Evolutionary conservation across 2,329 filamentous ascomycete species (phyloP), one percentile per base, ranked within the genome.

Genomic region (Cladosporium sp.): DNA sequence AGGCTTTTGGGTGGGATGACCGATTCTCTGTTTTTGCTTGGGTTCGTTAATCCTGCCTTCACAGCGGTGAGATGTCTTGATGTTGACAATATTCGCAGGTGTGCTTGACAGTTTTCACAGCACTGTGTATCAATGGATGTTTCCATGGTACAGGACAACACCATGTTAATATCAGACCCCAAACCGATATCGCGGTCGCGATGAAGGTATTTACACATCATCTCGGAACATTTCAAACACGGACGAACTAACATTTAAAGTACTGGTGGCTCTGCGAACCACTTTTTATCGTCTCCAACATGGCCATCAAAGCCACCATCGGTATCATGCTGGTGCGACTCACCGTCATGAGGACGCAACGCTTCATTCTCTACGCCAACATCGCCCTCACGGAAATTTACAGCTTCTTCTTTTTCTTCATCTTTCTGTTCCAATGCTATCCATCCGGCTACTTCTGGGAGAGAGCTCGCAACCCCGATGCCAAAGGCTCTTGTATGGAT

Each of bases 121-220:
- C 70, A 4, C 77, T 76, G 34, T 61, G 77, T 58, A 65, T 75
- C 8, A 66, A 66, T 4, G 73, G 74, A 25, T 69, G 73, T 4
- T 56, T 66, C 6, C 68, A 76, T 52, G 75, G 75, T 12, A 74
- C 72, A 1, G 75, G 75, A 12, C 65, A 68, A 57, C 73, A 73
- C 58, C 63, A 71, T 47, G 61, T 60, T 56, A 66, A 74, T 1
- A 60, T 78, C 35, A 44, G 58, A 3, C 60, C 59, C 12, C 51
- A 44, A 22, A 40, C 60, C 20, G 65, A 65, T 17, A 47, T 61
- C 17, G 17, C 32, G 6, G 57, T 45, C 15, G 66, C 65, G 13
- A 37, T 68, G 13, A 58, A 57, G 47, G 63, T 65, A 59, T 22
- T 53, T 12, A 3, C 28, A 10, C 28, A 32, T 9, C 12, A 32